Percentiles rank a stretch among this genome's conserved stretches.
Evolutionary conservation across 495 filamentous ascomycete species (phyloP).

Genomic region (Tetracladium setigerum): DNA sequence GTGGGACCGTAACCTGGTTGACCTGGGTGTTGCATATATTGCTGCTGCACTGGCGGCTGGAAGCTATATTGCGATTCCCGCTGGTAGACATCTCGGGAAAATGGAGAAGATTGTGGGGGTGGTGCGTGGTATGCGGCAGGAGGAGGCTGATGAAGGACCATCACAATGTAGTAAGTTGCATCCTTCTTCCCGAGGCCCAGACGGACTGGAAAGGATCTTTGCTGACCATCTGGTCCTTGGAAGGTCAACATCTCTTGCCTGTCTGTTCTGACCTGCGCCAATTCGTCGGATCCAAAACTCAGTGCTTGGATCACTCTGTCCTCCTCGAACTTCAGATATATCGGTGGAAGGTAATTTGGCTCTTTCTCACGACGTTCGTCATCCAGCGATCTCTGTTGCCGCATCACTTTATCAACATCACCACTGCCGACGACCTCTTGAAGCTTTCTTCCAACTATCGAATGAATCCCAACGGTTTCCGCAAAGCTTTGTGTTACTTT

Average conservation of each 20-base stretch:
- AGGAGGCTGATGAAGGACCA: constrained; percentile 28
- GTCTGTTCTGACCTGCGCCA: constrained; percentile 35
- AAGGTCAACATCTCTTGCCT: constrained; percentile 44
- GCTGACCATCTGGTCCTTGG: constrained; percentile 35
- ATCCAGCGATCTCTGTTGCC: constrained; percentile 36
- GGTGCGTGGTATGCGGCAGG: constrained; percentile 26
- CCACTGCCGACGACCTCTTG: constrained; percentile 37
- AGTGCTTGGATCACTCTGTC: constrained; percentile 40
- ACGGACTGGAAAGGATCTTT: constrained; percentile 32
- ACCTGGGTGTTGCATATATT: constrained; percentile 34
- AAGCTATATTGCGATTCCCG: constrained; percentile 31
- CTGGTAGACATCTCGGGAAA: constrained; percentile 30
- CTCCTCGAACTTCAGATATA: constrained; percentile 37
- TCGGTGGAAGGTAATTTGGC: constrained; percentile 49
- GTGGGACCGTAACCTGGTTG: constrained; percentile 18
- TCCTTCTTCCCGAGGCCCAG: constrained; percentile 43
- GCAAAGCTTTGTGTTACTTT: constrained; percentile 44
- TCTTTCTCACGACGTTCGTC: constrained; percentile 37
- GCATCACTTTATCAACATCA: constrained; percentile 43
- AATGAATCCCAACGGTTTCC: constrained; percentile 37
- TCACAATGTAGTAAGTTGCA: constrained; percentile 45
- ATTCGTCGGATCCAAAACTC: constrained; percentile 37
- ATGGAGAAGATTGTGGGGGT: constrained; percentile 36
- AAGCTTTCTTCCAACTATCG: constrained; percentile 33
- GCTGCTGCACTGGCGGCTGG: constrained; percentile 27